Base-by-base conservation (phyloP, 306 rosid genomes). In the Prunus dulcis region DNA sequence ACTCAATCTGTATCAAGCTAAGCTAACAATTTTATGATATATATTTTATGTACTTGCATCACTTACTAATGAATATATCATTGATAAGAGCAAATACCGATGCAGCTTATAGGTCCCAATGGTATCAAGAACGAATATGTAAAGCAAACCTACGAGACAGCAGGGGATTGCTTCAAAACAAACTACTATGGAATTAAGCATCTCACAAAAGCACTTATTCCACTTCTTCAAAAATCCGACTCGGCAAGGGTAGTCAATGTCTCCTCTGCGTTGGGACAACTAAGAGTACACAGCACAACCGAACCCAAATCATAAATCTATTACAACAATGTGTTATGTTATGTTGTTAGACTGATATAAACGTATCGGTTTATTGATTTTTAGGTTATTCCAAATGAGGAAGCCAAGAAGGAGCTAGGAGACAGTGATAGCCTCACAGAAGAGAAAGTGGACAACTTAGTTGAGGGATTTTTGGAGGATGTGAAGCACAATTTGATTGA, bases 201-300 rank as follows among this genome's bases (percentile, higher is more conserved):
- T 63, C 56, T 57, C 5, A 66, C 71, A 11, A 19, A 71, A 78
- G 67, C 81, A 66, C 84, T 85, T 41, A 57, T 83, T 78, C 83
- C 88, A 17, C 87, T 83, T 71, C 89, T 89, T 23, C 82, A 81
- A 67, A 53, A 75, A 64, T 89, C 93, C 41, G 64, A 15, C 14
- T 82, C 91, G 3, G 88, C 89, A 72, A 87, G 22, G 69, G 79
- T 87, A 69, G 88, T 87, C 13, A 83, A 74, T 55, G 81, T 85
- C 71, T 73, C 88, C 15, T 66, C 88, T 19, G 3, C n/a, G 38
- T 7, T 58, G 43, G 93, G 87, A 78, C 69, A 71, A 2, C 52
- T 83, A 7, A 41, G 82, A 78, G 89, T 77, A 86, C 28, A n/a
- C 3, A 28, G 13, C 34, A n/a, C 3, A 28, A 22, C 34, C 18